phyloP scores from a whole-genome alignment of 225 moss, liverwort and hornwort species.

The Marchantia polymorpha region DNA sequence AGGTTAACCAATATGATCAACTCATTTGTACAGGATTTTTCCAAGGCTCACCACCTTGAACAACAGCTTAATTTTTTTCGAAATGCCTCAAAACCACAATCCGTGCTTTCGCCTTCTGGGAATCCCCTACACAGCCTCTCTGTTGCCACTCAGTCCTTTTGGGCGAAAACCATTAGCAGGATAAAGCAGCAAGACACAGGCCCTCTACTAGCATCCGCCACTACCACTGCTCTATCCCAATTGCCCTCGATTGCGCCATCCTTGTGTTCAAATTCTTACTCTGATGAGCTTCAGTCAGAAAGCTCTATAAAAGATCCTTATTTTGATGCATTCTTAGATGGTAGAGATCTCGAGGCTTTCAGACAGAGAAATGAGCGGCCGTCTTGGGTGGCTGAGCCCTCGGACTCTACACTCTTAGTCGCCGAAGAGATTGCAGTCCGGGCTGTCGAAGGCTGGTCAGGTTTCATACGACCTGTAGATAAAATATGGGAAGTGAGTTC shows the following conservation, averaged over 20 bases:
- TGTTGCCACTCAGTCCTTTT: slow-evolving; percentile 16
- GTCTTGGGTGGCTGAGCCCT: slow-evolving; percentile 36
- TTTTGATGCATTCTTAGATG: slow-evolving; percentile 23
- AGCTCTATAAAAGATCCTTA: neutral
- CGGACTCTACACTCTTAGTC: slow-evolving; percentile 23
- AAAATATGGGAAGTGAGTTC: slow-evolving; percentile 38
- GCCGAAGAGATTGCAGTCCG: slow-evolving; percentile 29
- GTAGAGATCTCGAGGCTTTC: slow-evolving; percentile 15
- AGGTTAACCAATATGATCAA: neutral
- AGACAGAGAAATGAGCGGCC: slow-evolving; percentile 20
- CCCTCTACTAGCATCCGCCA: slow-evolving; percentile 29
- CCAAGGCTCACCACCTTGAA: slow-evolving; percentile 6
- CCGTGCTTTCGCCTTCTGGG: neutral
- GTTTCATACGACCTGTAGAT: slow-evolving; percentile 40
- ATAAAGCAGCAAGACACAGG: slow-evolving; percentile 13
- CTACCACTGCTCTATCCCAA: slow-evolving; percentile 24
- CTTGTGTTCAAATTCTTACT: slow-evolving; percentile 8
- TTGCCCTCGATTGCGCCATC: slow-evolving; percentile 10
- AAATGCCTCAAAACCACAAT: neutral
- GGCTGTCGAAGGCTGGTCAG: slow-evolving; percentile 36
- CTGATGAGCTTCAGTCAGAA: slow-evolving; percentile 4
- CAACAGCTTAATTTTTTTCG: neutral
- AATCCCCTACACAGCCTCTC: slow-evolving; percentile 24
- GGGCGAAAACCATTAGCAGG: slow-evolving; percentile 11
- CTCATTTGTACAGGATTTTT: neutral